Evolutionary conservation across 257 asterid genomes (phyloP), one percentile per base, ranked within the genome.

Genomic region (Handroanthus guayacan): DNA sequence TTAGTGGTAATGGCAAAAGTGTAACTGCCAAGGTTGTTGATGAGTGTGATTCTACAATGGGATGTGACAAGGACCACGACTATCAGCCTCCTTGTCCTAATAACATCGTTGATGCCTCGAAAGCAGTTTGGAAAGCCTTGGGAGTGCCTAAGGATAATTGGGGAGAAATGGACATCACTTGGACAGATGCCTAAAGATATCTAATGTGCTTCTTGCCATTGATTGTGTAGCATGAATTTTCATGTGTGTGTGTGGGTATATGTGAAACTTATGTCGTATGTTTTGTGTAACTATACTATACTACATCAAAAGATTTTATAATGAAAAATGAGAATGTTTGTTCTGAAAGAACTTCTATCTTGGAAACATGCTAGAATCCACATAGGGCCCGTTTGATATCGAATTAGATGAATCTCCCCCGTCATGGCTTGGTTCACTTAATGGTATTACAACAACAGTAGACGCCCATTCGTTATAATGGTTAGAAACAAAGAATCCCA

Each of bases 51-150:
- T 54, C 60, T 1, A 54, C 60, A 3, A 54, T 54, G 60, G 60
- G 60, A 16, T 54, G 60, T 16, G 60, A 54, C 6, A 31, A n/a
- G 3, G 80, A 69, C 11, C 78, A 75, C 44, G 78, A 67, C 14
- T 80, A 67, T 17, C 81, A 80, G 60, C 78, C 84, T 25, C 84
- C 84, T 25, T 75, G 80, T 36, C 78, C 52, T 1, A 79, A 83
- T 55, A 62, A 80, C 39, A 83, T 83, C 31, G 87, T 83, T 39
- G 87, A 83, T 63, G 84, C 82, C 12, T 77, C 87, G 5, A 66
- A 47, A 69, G 87, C 82, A 7, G 84, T 80, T 6, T 80, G 87
- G 84, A 71, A 73, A 34, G 55, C 76, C 2, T 80, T 80, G 48
- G 74, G 77, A 10, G 62, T 77, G 39, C 68, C 77, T 6, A 60